phyloP scores from a whole-genome alignment of 2,329 filamentous ascomycete species.

The Aspergillus tubingensis region DNA sequence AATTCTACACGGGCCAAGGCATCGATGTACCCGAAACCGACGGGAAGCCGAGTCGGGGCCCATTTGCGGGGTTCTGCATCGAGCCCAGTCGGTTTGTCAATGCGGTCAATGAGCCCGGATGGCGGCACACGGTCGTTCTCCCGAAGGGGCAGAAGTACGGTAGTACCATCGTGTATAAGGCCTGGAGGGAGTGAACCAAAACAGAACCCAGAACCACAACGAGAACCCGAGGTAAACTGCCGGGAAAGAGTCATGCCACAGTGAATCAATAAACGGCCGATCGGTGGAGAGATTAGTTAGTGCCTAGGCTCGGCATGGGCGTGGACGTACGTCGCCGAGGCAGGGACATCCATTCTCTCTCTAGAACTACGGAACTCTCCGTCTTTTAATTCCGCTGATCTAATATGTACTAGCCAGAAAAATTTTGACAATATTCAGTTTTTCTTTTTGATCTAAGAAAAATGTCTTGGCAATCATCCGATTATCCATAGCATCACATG shows the following conservation, averaged over 20 bases:
- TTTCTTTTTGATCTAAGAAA: background rate
- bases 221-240: conserved; percentile 28
- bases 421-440: no score
- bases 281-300: background rate
- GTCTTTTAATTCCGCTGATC: background rate
- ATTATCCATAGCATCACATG: conserved; percentile 1
- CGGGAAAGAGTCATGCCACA: conserved; percentile 1
- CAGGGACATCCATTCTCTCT: background rate
- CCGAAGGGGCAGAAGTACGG: conserved; percentile 86
- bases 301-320: conserved; percentile 10
- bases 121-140: conserved; percentile 75
- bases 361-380: background rate
- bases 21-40: conserved; percentile 71
- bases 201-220: no score
- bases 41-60: conserved; percentile 62
- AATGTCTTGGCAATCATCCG: conserved; percentile 7
- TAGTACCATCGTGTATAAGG: conserved; percentile 77
- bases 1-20: conserved; percentile 90
- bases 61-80: conserved; percentile 81
- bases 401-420: background rate
- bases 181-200: conserved; percentile 64
- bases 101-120: conserved; percentile 77
- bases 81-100: conserved; percentile 92
- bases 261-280: background rate
- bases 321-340: background rate